Base-by-base conservation (phyloP, 345 rosid genomes). In the Salix purpurea region DNA sequence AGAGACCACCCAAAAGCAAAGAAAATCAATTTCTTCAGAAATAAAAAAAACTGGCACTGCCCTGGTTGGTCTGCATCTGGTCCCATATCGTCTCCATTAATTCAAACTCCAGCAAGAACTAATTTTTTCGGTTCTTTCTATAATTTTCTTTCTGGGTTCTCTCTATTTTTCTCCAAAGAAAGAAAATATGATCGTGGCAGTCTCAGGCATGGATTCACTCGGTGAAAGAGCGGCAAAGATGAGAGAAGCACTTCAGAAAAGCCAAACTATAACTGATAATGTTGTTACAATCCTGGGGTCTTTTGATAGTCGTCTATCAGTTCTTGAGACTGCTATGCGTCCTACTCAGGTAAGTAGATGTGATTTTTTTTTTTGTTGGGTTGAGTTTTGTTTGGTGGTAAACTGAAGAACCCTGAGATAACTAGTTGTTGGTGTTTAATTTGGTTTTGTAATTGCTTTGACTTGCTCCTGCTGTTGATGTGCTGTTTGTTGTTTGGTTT, bases 251-350 rank as follows among this genome's bases (percentile, higher is more conserved):
- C 92, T 96, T 71, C 96, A 82, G 32, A 92, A 89, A 83, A 91
- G 97, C 84, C 98, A 96, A 84, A 91, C 88, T 12, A 96, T 96
- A 80, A 92, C 98, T 26, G 98, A 93, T 65, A 90, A 83, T 65
- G 95, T 93, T 44, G 99, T 91, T 75, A 78, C 97, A 6, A 91
- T 96, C 81, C 96, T 96, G 28, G 99, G 99, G 30, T 93, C 99
- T 62, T 96, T 96, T 72, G 99, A 93, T 77, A 91, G 93, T 86
- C 98, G 99, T 68, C 98, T 93, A n/a, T 96, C 99, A 65, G 90
- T 94, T 75, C 96, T 96, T 8, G 99, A 96, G 82, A 88, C 99
- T 58, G 99, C 99, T 85, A 93, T 96, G 99, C 97, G 99, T 73
- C 98, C 99, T 3, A 93, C 98, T 83, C 99, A 96, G 98, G 99